A percentile compares a stretch with the other conserved stretches of the same genome.
phyloP scores from a whole-genome alignment of 345 rosid genomes.

The Salix purpurea region DNA sequence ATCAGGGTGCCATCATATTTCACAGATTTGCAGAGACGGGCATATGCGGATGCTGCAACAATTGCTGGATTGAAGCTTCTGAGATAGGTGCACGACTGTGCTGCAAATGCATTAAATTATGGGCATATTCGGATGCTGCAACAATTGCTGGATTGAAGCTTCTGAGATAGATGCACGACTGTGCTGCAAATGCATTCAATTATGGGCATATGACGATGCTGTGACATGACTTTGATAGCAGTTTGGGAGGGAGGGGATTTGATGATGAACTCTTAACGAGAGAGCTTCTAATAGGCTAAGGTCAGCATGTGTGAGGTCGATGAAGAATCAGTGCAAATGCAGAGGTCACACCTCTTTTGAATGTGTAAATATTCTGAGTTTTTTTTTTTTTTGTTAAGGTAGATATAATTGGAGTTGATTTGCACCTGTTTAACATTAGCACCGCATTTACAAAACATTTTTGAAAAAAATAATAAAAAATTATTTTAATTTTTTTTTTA shows the following conservation, averaged over 20 bases:
- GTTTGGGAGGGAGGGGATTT: conserved; percentile 64
- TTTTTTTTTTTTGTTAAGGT: too few relatives aligned
- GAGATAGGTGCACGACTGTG: conserved; percentile 55
- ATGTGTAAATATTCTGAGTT: too few relatives aligned
- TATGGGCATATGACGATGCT: conserved; percentile 53
- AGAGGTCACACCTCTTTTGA: conserved; percentile 36
- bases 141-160: conserved; percentile 36
- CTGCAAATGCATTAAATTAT: conserved; percentile 56
- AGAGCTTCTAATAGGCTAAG: conserved; percentile 48
- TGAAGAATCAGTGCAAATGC: conserved; percentile 62
- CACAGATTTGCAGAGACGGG: conserved; percentile 51
- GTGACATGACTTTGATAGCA: conserved; percentile 52
- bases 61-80: conserved; percentile 40
- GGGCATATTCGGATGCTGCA: conserved; percentile 40
- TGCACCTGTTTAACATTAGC: too few relatives aligned
- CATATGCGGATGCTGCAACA: conserved; percentile 32
- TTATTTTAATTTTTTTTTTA: too few relatives aligned
- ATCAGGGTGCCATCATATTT: conserved; percentile 39
- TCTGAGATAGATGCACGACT: conserved; percentile 54
- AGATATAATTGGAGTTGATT: too few relatives aligned
- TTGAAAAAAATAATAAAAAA: too few relatives aligned
- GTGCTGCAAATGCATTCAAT: conserved; percentile 54
- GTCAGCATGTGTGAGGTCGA: conserved; percentile 57
- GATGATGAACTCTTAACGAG: conserved; percentile 47
- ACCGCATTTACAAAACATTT: too few relatives aligned